Percentiles rank a stretch among this genome's conserved stretches.
Evolutionary conservation across 2,329 filamentous ascomycete genomes (phyloP).

Genomic region (Colletotrichum eremochloae): DNA sequence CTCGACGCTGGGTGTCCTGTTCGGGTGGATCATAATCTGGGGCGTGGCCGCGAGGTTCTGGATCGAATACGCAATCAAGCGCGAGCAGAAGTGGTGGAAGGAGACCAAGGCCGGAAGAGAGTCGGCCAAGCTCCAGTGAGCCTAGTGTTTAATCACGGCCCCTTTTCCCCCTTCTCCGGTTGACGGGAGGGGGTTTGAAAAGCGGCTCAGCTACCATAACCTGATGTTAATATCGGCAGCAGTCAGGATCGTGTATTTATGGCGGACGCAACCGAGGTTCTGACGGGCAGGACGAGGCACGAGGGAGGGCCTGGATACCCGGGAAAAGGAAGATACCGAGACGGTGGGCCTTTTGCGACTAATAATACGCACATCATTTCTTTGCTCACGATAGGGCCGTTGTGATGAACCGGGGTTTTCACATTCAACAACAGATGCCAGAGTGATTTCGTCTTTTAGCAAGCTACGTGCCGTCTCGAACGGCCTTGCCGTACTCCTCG

Average conservation of each 20-base stretch:
- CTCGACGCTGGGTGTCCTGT: conserved; percentile 32
- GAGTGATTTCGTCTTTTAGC: not conserved
- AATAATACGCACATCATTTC: conserved; percentile 31
- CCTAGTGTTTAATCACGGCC: conserved; percentile 40
- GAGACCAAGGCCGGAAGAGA: conserved; percentile 37
- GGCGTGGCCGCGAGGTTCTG: conserved; percentile 33
- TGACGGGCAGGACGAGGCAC: conserved; percentile 15
- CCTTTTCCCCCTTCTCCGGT: too few species aligned
- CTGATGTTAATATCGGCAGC: conserved; percentile 38
- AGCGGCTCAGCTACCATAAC: conserved; percentile 16
- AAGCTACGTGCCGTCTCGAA: not conserved
- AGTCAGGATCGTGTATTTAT: conserved; percentile 31
- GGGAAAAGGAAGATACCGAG: conserved; percentile 29
- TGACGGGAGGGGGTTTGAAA: not conserved
- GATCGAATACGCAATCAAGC: conserved; percentile 37
- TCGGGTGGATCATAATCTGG: conserved; percentile 40
- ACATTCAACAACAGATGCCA: too few species aligned
- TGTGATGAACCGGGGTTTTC: too few species aligned
- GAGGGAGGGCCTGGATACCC: conserved; percentile 12
- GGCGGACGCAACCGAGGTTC: conserved; percentile 12
- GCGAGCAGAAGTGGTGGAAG: conserved; percentile 39
- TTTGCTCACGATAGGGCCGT: not conserved
- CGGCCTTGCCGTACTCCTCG: not conserved
- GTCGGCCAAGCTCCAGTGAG: conserved; percentile 38
- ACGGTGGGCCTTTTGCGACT: conserved; percentile 16